These are phyloP conservation scores for Mortierella polycephala DNA, from an alignment of 371 early-diverging fungal species.

Conservation along the genomic window DNA sequence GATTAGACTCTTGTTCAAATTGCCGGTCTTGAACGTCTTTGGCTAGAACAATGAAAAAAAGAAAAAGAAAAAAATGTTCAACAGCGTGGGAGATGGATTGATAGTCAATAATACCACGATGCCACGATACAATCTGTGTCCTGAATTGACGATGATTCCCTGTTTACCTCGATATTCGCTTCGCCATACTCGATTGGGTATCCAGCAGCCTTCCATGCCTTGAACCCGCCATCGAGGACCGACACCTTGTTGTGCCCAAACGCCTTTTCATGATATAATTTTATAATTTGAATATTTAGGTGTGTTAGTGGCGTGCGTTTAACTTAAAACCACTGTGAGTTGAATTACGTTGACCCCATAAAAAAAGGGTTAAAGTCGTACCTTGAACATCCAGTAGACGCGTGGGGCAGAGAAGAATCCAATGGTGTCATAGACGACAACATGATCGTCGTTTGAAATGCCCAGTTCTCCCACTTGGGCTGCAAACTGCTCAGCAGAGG, in stretches of 20 bases:
- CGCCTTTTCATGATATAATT: conserved; percentile 41
- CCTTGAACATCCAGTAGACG: conserved; percentile 87
- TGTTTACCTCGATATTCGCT: conserved; percentile 36
- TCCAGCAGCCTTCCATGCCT: conserved; percentile 77
- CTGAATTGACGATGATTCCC: background rate
- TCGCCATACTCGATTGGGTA: conserved; percentile 62
- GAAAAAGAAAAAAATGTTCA: background rate
- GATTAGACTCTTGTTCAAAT: conserved; percentile 60
- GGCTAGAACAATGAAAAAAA: conserved; percentile 29
- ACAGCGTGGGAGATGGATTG: background rate
- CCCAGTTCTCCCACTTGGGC: conserved; percentile 74
- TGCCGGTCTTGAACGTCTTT: conserved; percentile 59
- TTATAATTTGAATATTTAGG: background rate
- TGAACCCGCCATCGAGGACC: conserved; percentile 90
- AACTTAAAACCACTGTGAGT: background rate
- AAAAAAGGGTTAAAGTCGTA: conserved; percentile 19
- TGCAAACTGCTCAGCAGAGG: conserved; percentile 69
- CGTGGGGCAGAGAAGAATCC: conserved; percentile 80
- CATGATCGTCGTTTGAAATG: conserved; percentile 74
- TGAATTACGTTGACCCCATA: background rate
- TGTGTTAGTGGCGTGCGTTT: background rate
- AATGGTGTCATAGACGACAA: conserved; percentile 81
- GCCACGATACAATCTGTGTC: background rate
- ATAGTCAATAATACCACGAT: background rate
- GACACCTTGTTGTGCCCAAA: conserved; percentile 89